Percentiles rank a stretch among this genome's conserved stretches.
Conservation (phyloP, 306 rosid genomes). For the Delonix regia region DNA sequence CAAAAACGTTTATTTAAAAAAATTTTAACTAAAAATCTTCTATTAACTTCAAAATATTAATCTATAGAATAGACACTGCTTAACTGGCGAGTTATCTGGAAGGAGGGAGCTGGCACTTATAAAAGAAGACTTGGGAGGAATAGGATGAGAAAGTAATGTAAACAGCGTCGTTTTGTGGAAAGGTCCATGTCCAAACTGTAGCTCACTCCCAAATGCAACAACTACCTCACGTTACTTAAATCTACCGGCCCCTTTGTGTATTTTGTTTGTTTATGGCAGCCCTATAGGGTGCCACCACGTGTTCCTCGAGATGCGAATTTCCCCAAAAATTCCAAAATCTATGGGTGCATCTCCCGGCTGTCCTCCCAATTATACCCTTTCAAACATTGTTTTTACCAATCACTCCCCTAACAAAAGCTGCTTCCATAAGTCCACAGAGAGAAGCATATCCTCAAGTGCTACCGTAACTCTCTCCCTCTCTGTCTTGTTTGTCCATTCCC, state of each 20-base stretch:
- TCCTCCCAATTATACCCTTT: not conserved
- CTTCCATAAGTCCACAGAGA: not conserved
- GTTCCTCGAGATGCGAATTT: constrained; percentile 41
- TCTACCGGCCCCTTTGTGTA: not conserved
- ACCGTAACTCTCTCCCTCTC: not conserved
- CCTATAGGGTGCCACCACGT: constrained; percentile 37
- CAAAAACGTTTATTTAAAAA: too few species aligned
- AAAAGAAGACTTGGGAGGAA: too few species aligned
- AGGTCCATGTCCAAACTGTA: too few species aligned
- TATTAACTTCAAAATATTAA: too few species aligned
- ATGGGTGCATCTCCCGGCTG: not conserved
- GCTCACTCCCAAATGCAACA: constrained; percentile 27
- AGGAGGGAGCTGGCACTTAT: too few species aligned
- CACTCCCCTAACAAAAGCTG: not conserved
- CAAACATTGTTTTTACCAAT: not conserved
- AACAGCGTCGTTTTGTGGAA: not conserved
- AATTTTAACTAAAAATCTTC: too few species aligned
- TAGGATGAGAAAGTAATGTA: not conserved
- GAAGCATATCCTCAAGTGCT: not conserved
- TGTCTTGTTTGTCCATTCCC: not conserved
- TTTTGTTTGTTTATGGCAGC: constrained; percentile 40
- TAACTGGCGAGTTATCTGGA: too few species aligned
- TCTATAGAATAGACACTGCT: too few species aligned
- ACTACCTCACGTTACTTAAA: constrained; percentile 34
- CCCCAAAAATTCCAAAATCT: constrained; percentile 10